These are phyloP conservation scores for Aureobasidium namibiae DNA, from an alignment of 2,329 filamentous ascomycete genomes.

Conservation along the genomic window DNA sequence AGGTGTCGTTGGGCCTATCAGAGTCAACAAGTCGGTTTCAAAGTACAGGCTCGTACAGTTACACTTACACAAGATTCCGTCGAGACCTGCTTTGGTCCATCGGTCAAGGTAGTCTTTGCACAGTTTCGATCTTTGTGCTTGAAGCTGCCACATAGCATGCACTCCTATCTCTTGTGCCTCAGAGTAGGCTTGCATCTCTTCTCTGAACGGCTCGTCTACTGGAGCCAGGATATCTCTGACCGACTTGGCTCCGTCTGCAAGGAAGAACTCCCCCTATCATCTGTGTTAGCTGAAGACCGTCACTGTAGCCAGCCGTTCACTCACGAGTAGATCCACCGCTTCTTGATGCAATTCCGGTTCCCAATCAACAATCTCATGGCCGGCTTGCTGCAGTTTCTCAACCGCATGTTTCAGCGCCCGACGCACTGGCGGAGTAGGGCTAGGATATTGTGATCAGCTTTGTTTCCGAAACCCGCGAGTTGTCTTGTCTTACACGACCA, in stretches of 20 bases:
- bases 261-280: conserved; percentile 34
- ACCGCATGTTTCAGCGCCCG: conserved; percentile 50
- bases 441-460: neutral
- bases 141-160: conserved; percentile 41
- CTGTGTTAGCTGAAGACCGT: neutral
- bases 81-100: conserved; percentile 35
- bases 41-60: neutral
- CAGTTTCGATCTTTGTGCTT: conserved; percentile 37
- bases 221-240: conserved; percentile 33
- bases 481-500: conserved; percentile 35
- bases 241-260: conserved; percentile 45
- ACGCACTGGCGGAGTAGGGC: conserved; percentile 51
- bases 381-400: conserved; percentile 41
- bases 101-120: conserved; percentile 35
- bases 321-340: conserved; percentile 42
- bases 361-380: conserved; percentile 51
- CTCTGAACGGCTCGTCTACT: conserved; percentile 37
- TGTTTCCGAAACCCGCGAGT: neutral
- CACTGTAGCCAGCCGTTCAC: conserved; percentile 2
- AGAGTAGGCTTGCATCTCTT: conserved; percentile 41
- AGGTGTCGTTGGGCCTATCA: conserved; percentile 35
- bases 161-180: conserved; percentile 36
- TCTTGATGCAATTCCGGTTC: conserved; percentile 45
- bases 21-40: conserved; percentile 18
- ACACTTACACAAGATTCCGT: conserved; percentile 33